A percentile compares a stretch with the other conserved stretches of the same genome.
These are phyloP conservation scores for Castanea sativa DNA, from an alignment of 306 rosid species.

Conservation along the genomic window DNA sequence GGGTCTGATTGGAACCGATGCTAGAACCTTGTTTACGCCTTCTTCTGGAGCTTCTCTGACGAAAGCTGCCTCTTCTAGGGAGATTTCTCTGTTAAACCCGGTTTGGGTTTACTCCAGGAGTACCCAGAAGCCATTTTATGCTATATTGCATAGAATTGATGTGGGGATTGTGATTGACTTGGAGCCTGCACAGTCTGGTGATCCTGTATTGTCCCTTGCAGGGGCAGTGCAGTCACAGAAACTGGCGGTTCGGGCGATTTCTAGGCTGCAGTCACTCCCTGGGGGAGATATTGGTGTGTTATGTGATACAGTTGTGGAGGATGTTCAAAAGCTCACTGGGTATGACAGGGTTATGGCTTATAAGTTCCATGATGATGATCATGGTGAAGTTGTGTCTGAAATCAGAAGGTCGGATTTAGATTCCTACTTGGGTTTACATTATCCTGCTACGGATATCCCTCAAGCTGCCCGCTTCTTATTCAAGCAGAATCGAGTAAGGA, in stretches of 20 bases:
- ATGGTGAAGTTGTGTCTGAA: slow-evolving; percentile 88
- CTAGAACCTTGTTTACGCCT: slow-evolving; percentile 59
- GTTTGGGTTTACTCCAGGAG: slow-evolving; percentile 60
- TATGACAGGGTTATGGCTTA: slow-evolving; percentile 92
- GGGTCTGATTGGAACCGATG: slow-evolving; percentile 61
- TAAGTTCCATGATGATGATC: slow-evolving; percentile 82
- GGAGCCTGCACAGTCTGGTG: slow-evolving; percentile 64
- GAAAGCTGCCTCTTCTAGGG: slow-evolving; percentile 52
- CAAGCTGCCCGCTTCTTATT: slow-evolving; percentile 83
- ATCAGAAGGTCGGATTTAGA: slow-evolving; percentile 69
- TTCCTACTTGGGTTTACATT: slow-evolving; percentile 74
- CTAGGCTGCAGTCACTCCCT: slow-evolving; percentile 75
- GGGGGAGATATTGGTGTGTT: slow-evolving; percentile 62
- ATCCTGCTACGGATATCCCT: slow-evolving; percentile 84
- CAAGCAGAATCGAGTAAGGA: slow-evolving; percentile 69
- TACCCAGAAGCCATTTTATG: slow-evolving; percentile 70
- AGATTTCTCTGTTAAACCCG: slow-evolving; percentile 65
- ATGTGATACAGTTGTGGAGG: slow-evolving; percentile 73
- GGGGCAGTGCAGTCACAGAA: slow-evolving; percentile 87
- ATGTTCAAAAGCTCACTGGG: slow-evolving; percentile 77
- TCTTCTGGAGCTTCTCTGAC: slow-evolving; percentile 60
- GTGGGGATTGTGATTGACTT: slow-evolving; percentile 82
- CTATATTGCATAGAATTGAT: slow-evolving; percentile 78
- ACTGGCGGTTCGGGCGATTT: slow-evolving; percentile 77
- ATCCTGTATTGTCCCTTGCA: slow-evolving; percentile 69